These are phyloP conservation scores for Physaria fendleri DNA, from an alignment of 345 rosid species.

Conservation along the genomic window DNA sequence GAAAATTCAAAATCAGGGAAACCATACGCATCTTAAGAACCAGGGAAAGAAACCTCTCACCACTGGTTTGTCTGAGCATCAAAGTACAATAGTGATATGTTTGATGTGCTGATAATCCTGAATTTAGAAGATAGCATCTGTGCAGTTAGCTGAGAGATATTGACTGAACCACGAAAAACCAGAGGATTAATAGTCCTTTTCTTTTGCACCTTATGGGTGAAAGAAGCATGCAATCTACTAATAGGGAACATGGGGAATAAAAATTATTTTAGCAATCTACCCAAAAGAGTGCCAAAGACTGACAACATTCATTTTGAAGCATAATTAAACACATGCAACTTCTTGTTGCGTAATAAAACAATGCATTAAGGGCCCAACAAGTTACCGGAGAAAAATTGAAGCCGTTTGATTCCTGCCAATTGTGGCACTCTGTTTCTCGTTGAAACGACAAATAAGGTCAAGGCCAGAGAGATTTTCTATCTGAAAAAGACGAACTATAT, in stretches of 20 bases:
- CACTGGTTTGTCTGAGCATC: constrained; percentile 69
- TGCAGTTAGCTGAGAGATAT: constrained; percentile 39
- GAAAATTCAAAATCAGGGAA: constrained; percentile 11
- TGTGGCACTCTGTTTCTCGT: constrained; percentile 47
- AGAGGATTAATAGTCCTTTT: constrained; percentile 6
- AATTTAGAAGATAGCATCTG: constrained; percentile 58
- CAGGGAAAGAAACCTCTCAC: constrained; percentile 36
- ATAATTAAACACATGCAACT: constrained; percentile 16
- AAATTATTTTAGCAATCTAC: neutral
- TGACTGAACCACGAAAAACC: constrained; percentile 54
- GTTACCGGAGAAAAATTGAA: constrained; percentile 66
- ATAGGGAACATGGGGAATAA: neutral
- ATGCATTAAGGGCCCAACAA: constrained; percentile 8
- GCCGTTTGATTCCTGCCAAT: constrained; percentile 59
- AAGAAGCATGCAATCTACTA: constrained; percentile 2
- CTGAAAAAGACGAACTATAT: constrained; percentile 35
- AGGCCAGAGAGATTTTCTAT: constrained; percentile 78
- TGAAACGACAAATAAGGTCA: constrained; percentile 55
- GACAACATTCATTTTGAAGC: neutral
- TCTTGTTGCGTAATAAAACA: neutral
- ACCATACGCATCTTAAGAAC: constrained; percentile 3
- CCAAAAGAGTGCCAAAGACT: constrained; percentile 6
- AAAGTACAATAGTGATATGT: constrained; percentile 44
- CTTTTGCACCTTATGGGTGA: constrained; percentile 5
- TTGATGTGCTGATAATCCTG: constrained; percentile 56